Conservation (phyloP, 75 land plant genomes). For the Picea glauca region DNA sequence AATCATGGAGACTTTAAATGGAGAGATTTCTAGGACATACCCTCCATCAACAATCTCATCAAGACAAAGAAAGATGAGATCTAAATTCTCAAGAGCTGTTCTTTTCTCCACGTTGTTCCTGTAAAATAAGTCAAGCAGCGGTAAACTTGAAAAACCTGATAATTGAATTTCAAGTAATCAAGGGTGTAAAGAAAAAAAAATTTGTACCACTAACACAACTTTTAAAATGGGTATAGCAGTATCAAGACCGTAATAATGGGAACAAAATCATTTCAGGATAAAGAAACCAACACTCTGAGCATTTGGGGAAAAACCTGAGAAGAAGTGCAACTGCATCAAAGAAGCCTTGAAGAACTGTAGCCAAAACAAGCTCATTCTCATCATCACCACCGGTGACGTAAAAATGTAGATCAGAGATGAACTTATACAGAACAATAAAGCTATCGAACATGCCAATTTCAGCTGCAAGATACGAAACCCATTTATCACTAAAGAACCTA, state of each 20-base stretch:
- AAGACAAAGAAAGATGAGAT: conserved; percentile 40
- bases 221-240: no score
- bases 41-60: conserved; percentile 59
- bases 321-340: conserved; percentile 36
- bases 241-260: not conserved
- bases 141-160: not conserved
- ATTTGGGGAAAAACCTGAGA: conserved; percentile 19
- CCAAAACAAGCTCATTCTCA: conserved; percentile 38
- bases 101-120: conserved; percentile 51
- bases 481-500: no score
- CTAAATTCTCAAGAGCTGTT: conserved; percentile 43
- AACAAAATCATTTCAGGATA: no score
- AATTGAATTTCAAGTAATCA: not conserved
- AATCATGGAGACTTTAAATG: not conserved
- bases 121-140: not conserved
- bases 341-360: conserved; percentile 39
- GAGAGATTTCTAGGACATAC: conserved; percentile 13
- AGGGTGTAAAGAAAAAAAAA: not conserved
- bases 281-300: not conserved
- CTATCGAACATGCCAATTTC: conserved; percentile 45
- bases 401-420: conserved; percentile 34
- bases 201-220: not conserved
- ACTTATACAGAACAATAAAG: conserved; percentile 36
- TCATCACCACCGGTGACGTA: conserved; percentile 42
- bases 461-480: conserved; percentile 13